Evolutionary conservation across 2,329 filamentous ascomycete species (phyloP), one percentile per base, ranked within the genome.

Genomic region (Rhinocladiella mackenziei): DNA sequence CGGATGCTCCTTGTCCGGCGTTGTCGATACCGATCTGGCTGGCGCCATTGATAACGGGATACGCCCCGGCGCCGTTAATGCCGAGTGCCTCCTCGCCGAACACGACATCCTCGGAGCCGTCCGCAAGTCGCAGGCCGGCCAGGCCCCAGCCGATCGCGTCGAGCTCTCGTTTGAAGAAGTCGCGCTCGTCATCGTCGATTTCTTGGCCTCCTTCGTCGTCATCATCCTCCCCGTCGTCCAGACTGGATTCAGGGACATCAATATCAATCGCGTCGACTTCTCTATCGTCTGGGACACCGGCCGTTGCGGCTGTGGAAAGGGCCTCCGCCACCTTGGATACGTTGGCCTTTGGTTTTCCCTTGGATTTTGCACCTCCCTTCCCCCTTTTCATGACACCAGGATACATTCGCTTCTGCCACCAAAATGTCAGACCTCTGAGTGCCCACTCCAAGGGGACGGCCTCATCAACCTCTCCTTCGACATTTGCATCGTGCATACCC

Each of bases 381-480:
- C 61, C 77, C 9, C 69, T 64, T 14, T 74, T 81, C 76, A 95
- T 86, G 45, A 83, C 78, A 46, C 89, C 84, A 14, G 86, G 85
- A 60, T 94, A 96, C 51, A 80, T 70, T 45, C 86, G 78, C 57
- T 95, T 71, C 64, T 96, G 95, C 72, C 86, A 87, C 89, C 92
- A 98, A 64, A 96, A 89, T 40, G 91, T 96, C 53, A 98, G 66
- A 30, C 86, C 87, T 31, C 92, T 75, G 32, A 97, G 72, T 1
- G 88, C 89, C 70, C 96, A 89, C 67, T 98, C 92, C 5, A 96
- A 73, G 2, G 91, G 91, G 56, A 97, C 70, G 10, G 89, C 87
- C 62, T 94, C 87, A 60, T 97, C 92, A 1, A 97, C 89, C 56
- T 95, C 91, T 1, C 84, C 86, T 58, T 98, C 92, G 1, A 97